Evolutionary conservation across 1,139 yeast genomes (phyloP).

Genomic region (Taiozyma sp.): DNA sequence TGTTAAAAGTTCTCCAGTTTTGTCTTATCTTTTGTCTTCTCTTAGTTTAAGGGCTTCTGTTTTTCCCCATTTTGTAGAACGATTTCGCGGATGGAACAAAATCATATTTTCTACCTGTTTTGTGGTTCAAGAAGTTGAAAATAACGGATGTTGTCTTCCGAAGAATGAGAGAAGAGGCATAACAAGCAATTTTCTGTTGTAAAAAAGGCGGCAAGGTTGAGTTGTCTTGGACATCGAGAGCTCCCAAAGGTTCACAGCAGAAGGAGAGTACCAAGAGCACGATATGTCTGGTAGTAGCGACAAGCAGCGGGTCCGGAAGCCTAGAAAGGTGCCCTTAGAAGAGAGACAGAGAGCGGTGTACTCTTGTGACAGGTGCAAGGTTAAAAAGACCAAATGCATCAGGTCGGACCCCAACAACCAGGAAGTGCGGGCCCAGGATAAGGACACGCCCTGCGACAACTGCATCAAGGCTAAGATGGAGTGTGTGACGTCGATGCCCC

Average conservation of each 20-base stretch:
- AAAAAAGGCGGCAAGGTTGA: not conserved
- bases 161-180: not conserved
- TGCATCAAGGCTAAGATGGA: conserved; percentile 33
- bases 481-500: conserved; percentile 36
- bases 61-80: not conserved
- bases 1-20: not conserved
- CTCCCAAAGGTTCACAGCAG: too few relatives aligned
- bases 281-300: not conserved
- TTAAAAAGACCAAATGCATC: conserved; percentile 38
- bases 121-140: too few relatives aligned
- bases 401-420: conserved; percentile 20
- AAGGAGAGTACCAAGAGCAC: too few relatives aligned
- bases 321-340: conserved; percentile 32
- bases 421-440: conserved; percentile 25
- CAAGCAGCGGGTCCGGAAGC: conserved; percentile 11
- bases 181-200: too few relatives aligned
- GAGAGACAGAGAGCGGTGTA: conserved; percentile 35
- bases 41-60: too few relatives aligned
- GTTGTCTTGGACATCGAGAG: not conserved
- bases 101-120: not conserved
- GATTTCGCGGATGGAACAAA: not conserved
- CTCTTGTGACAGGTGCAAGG: conserved; percentile 43
- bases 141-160: not conserved
- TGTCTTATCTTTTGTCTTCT: not conserved
- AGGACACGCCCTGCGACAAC: conserved; percentile 33